Base-by-base conservation (phyloP, 768 basidiomycete species). In the Neoboletus subvelutipes region DNA sequence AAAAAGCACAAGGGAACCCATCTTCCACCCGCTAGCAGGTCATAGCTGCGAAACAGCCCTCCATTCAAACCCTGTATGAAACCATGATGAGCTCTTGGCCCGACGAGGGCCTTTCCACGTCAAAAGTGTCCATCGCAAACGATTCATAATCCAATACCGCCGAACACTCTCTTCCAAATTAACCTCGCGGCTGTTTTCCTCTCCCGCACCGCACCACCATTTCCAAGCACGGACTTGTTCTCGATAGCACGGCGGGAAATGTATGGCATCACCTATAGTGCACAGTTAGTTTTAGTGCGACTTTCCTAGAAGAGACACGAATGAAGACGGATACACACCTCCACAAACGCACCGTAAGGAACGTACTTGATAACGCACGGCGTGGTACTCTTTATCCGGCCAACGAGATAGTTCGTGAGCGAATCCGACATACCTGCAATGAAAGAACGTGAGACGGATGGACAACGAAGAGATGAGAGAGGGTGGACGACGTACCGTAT, bases 181-280 rank as follows among this genome's bases (percentile, higher is more conserved):
- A 50, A 46, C 29, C 52, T 57, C 2, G 70, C 70, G 13, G 66
- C 67, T 39, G 61, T 64, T 24, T 70, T 71, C 50, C 71, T 67
- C 60, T 73, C 72, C 37, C 64, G 61, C 18, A 73, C 71, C 0
- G 92, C 92, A 13, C 79, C 84, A 1, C 88, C 89, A 20, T 81
- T 76, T 17, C 87, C 89, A 28, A 98, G 81, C 2, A 97, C 80
- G 0, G 87, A 87, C 72, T 93, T 95, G 77, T 98, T 97, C 83
- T 97, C 94, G 45, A 94, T 86, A 1, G 94, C 94, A 17, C 95
- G 80, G 33, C 94, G 81, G 40, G 87, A 81, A 10, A 97, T 81
- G 70, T 96, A 98, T 0, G 95, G 94, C 85, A 97, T 87, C 11
- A 93, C 89, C 85, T 89, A 20, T 7, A n/a, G 4, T 15, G 12